Evolutionary conservation across 352 stramenopile species (phyloP), one percentile per base, ranked within the genome.

Genomic region (Phytophthora rubi): DNA sequence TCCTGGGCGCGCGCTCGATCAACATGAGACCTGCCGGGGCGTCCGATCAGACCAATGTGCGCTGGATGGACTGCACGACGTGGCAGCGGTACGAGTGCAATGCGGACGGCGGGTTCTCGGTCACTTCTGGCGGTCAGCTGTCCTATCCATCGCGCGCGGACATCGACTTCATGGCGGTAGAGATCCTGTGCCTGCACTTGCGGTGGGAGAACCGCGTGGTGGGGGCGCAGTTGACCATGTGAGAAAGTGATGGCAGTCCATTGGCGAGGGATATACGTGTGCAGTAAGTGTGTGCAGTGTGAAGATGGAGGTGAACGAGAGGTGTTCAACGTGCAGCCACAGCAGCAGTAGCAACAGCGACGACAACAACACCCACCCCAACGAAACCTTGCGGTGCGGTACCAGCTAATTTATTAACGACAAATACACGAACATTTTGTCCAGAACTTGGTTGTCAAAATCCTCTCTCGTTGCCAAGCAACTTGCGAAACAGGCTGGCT

Each of bases 141-240:
- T 67, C 57, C 32, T 76, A 75, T 28, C 67, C 70, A 33, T 75
- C 71, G 21, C 63, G 71, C 21, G 67, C 66, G 16, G 75, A 76
- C 47, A 56, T 75, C 35, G 53, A 81, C 21, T 76, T 75, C 55
- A 73, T 79, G 67, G 71, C 71, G 30, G 64, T 79, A 32, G 75
- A 81, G 68, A 72, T 79, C 32, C 48, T 75, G 56, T 81, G 75
- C 57, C 56, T 79, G 58, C 75, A 81, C 53, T 65, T 78, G 63
- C 75, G 75, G 21, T 81, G 75, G 75, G 75, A 81, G 64, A 73
- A 60, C 42, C 56, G 62, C 39, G 65, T 66, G 37, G 26, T 75
- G 44, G 73, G 68, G 12, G 15, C 39, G 21, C 61, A 68, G 28
- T 60, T 72, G 53, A 62, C 55, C 4, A 69, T 78, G 53, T 78